Evolutionary conservation across 768 basidiomycete genomes (phyloP).

Genomic region (Termitomyces titanicus): DNA sequence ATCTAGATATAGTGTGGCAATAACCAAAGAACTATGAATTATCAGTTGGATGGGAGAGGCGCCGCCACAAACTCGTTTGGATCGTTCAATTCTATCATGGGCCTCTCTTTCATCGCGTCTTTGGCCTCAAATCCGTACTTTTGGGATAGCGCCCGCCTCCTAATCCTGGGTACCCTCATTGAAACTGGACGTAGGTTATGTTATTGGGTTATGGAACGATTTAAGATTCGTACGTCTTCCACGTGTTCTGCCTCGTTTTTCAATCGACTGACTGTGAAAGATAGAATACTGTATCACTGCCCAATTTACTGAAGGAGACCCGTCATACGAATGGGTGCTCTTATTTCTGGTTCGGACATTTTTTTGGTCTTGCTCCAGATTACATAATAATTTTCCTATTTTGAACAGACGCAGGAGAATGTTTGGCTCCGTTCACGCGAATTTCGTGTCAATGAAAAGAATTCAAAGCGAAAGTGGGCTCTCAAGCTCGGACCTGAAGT

Average conservation of each 20-base stretch:
- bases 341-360: slow-evolving; percentile 33
- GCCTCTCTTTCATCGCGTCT: slow-evolving; percentile 32
- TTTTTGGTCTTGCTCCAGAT: not conserved
- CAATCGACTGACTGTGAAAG: not conserved
- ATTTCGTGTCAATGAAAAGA: slow-evolving; percentile 35
- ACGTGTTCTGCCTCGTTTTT: not conserved
- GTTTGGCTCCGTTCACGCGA: slow-evolving; percentile 42
- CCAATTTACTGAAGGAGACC: slow-evolving; percentile 43
- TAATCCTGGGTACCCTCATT: slow-evolving; percentile 31
- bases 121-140: slow-evolving; percentile 22
- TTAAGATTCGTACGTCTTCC: slow-evolving; percentile 32
- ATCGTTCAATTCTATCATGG: slow-evolving; percentile 27
- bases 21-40: not conserved
- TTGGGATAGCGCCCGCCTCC: slow-evolving; percentile 24
- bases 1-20: not conserved
- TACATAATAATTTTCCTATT: not conserved
- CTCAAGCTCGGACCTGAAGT: slow-evolving; percentile 22
- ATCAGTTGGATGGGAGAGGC: not conserved
- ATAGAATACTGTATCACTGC: slow-evolving; percentile 43
- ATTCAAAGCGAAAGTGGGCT: slow-evolving; percentile 36
- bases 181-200: slow-evolving; percentile 37
- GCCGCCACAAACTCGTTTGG: slow-evolving; percentile 1
- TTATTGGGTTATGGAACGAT: slow-evolving; percentile 34
- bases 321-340: slow-evolving; percentile 47
- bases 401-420: slow-evolving; percentile 35